These are phyloP conservation scores for Spergularia azorica DNA, from an alignment of 179 eudicot species.

Conservation along the genomic window DNA sequence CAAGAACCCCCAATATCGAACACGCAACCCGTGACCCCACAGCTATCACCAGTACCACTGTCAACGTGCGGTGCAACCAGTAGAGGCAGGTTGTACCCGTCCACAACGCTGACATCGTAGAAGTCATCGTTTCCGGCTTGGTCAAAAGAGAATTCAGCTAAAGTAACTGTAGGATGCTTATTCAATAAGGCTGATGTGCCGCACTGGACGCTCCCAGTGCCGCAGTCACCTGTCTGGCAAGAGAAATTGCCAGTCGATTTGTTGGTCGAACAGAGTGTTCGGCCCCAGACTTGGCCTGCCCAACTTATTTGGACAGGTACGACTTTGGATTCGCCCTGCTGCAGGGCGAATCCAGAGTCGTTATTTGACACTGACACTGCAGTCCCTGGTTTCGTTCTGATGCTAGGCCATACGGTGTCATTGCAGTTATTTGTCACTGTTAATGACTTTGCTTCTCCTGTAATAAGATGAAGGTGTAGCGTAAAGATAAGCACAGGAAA, in stretches of 20 bases:
- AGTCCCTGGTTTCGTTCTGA: not conserved
- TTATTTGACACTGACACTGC: not conserved
- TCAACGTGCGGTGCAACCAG: constrained; percentile 15
- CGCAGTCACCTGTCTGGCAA: constrained; percentile 19
- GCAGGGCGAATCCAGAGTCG: not conserved
- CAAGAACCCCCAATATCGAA: constrained; percentile 13
- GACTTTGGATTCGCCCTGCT: not conserved
- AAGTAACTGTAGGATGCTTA: not conserved
- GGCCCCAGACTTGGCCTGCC: constrained; percentile 11
- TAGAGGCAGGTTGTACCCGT: constrained; percentile 33
- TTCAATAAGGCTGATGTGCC: not conserved
- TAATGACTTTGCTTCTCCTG: not conserved
- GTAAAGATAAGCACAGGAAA: not conserved
- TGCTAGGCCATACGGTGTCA: constrained; percentile 3
- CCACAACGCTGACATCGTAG: constrained; percentile 21
- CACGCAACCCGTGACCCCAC: constrained; percentile 26
- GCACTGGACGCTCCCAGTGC: constrained; percentile 11
- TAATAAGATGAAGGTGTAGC: no score
- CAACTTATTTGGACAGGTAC: not conserved
- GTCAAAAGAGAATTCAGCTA: not conserved
- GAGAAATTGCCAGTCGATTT: constrained; percentile 13
- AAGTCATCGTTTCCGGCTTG: not conserved
- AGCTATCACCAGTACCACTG: not conserved
- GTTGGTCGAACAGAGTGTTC: constrained; percentile 8
- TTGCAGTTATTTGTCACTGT: constrained; percentile 1